Base-by-base conservation (phyloP, 1,139 yeast genomes). In the Arxiozyma slooffiae region DNA sequence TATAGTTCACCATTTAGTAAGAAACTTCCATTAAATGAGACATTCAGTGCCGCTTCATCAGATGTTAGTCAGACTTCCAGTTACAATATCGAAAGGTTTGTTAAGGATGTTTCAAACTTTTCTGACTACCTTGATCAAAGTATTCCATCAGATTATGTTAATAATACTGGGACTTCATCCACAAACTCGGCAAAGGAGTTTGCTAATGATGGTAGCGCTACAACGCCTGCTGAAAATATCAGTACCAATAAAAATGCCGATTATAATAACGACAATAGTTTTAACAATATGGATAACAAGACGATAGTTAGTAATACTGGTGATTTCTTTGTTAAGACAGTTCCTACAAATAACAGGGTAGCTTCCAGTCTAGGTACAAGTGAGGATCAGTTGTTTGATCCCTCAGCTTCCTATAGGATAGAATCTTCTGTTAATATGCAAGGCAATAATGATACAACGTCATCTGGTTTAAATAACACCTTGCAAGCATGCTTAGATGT, bases 81-180 rank as follows among this genome's bases (percentile, higher is more conserved):
- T 42, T 47, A 42, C 30, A 47, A 47, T 23, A 26, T 47, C n/a
- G 46, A 42, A n/a, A 42, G 24, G 22, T 47, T 47, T 41, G 49
- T 47, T 8, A 47, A 40, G 14, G 49, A 47, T 22, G 39, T 38
- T 16, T 46, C 49, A 7, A 36, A 17, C 16, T 22, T 47, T n/a
- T 41, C 48, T 7, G 24, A 23, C 16, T 26, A 26, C 20, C 17
- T 41, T 2, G 44, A 21, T 9, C 44, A 24, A 24, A 34, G 20
- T 17, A 17, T 34, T 16, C 7, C 44, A 7, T 17, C 44, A 7
- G 20, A 34, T 7, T 9, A n/a, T 26, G 37, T 7, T 17, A 18
- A 41, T 8, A 26, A 26, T 41, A 26, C 16, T 41, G 18, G 20
- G 20, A 41, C 36, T 14, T 6, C 36, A 30, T 11, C 36, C 36